Evolutionary conservation across 768 basidiomycete genomes (phyloP).

Genomic region (Xerocomus brunneocitrinus): DNA sequence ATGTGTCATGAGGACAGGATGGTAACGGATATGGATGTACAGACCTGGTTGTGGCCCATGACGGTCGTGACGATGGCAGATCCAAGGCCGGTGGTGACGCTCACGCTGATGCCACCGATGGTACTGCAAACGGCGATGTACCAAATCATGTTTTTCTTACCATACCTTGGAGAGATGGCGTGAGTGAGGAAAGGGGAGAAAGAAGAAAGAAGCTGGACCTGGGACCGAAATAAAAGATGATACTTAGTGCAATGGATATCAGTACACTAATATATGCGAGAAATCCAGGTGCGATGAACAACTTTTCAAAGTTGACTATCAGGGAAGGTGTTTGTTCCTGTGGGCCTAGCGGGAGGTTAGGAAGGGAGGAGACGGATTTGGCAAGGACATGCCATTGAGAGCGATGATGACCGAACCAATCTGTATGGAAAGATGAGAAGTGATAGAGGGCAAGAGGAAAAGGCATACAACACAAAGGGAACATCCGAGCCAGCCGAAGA

Average conservation of each 20-base stretch:
- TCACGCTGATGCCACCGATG: constrained; percentile 94
- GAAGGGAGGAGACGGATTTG: neutral
- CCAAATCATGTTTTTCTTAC: constrained; percentile 92
- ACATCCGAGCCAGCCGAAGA: constrained; percentile 98
- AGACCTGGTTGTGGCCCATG: constrained; percentile 72
- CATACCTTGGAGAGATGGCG: constrained; percentile 50
- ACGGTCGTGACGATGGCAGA: constrained; percentile 81
- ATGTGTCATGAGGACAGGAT: neutral
- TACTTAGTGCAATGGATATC: constrained; percentile 58
- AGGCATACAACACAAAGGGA: constrained; percentile 77
- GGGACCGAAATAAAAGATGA: constrained; percentile 81
- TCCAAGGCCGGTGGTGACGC: constrained; percentile 91
- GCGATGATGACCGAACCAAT: constrained; percentile 88
- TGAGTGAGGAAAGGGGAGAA: constrained; percentile 1
- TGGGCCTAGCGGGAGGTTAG: constrained; percentile 45
- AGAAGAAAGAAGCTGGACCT: constrained; percentile 39
- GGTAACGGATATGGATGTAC: constrained; percentile 13
- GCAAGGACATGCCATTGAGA: constrained; percentile 60
- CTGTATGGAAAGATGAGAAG: constrained; percentile 31
- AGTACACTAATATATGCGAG: constrained; percentile 63
- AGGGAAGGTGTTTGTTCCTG: constrained; percentile 64
- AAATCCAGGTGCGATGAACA: constrained; percentile 85
- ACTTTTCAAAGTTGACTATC: constrained; percentile 65
- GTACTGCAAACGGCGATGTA: constrained; percentile 93
- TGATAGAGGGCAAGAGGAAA: neutral